phyloP scores from a whole-genome alignment of 176 grass and related monocot species.

The bread wheat (Triticum aestivum) region IWGSC_CS_RefSeq_v2.1 NC_057813.1:542457745-542458244 shows the following conservation, averaged over 20 bases:
- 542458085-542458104: background rate
- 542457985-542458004: background rate
- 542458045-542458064: slow-evolving; percentile 19
- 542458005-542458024: slow-evolving; percentile 13
- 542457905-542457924: background rate
- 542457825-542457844: too few species aligned
- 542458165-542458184: background rate
- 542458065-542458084: slow-evolving; percentile 3
- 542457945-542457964: background rate
- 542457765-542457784: background rate
- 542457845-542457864: too few species aligned
- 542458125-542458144: background rate
- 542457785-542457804: background rate
- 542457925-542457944: background rate
- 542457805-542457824: too few species aligned
- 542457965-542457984: background rate
- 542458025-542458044: background rate
- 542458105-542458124: fast-evolving
- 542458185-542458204: background rate
- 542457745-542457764: background rate
- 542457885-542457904: background rate
- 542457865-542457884: background rate
- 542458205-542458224: background rate
- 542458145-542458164: background rate
- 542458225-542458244: slow-evolving; percentile 17